Base-by-base conservation (phyloP, 805 yeast species). In the Blastobotrys parvus region DNA sequence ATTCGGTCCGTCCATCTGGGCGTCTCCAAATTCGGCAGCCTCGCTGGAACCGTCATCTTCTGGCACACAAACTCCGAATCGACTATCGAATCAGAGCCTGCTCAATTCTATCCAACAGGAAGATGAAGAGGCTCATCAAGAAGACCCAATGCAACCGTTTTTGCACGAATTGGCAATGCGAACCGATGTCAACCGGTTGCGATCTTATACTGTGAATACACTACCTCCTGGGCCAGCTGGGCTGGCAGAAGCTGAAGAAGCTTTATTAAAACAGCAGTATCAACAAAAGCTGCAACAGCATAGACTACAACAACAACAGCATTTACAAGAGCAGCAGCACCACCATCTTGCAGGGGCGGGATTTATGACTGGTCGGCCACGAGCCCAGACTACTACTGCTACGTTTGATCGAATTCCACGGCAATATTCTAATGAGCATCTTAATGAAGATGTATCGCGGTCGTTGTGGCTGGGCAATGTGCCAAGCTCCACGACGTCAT, bases 391-490 rank as follows among this genome's bases (percentile, higher is more conserved):
- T 8, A 43, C 48, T 13, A 38, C 49, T 7, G 49, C 49, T 1
- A 43, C 48, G 8, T 44, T 48, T 29, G 53, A 47, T 16, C 49
- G 21, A 35, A 44, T n/a, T 29, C 19, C 25, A 15, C 15, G 22
- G 10, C 38, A 15, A 23, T 11, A 16, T 16, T 6, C 27, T 29
- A 15, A 32, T 5, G 35, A 50, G 23, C 27, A 44, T 17, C 42
- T 41, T 21, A 7, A 25, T 25, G 29, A 25, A 25, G 29, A 25
- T 15, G 94, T 94, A 15, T 79, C 95, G 0, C 77, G 82, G 51
- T 78, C 86, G 10, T 68, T 90, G 36, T 71, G 89, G 50, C 69
- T 92, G 43, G 84, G 88, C 36, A 87, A 89, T 56, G 71, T 90
- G 41, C 97, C 97, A 10, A 62, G 77, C 17, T 59, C 67, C 3